Percentiles rank a stretch among this genome's conserved stretches.
Conservation (phyloP, 768 basidiomycete species). For the Ephemerocybe angulata region DNA sequence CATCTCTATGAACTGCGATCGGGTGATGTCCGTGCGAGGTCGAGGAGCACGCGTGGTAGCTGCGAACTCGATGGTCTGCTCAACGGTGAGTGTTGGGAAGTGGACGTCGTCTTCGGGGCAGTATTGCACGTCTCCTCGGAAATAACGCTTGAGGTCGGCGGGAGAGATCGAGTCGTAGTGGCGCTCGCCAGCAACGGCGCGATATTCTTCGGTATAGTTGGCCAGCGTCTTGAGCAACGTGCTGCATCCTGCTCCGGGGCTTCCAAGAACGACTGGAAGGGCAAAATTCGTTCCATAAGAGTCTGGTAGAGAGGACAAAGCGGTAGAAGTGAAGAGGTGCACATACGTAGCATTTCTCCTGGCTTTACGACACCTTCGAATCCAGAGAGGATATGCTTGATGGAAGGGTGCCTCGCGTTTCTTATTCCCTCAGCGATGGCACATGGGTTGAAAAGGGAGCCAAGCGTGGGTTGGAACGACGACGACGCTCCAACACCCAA, state of each 20-base stretch:
- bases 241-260: slow-evolving; percentile 81
- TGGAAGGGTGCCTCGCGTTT: slow-evolving; percentile 53
- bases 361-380: slow-evolving; percentile 65
- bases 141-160: slow-evolving; percentile 56
- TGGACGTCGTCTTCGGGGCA: slow-evolving; percentile 85
- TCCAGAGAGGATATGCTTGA: slow-evolving; percentile 58
- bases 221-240: slow-evolving; percentile 80
- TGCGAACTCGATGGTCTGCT: slow-evolving; percentile 71
- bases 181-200: slow-evolving; percentile 65
- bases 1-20: slow-evolving; percentile 39
- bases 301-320: slow-evolving; percentile 25
- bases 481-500: slow-evolving; percentile 53
- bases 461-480: slow-evolving; percentile 54
- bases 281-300: neutral
- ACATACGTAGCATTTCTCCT: slow-evolving; percentile 77
- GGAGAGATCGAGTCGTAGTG: slow-evolving; percentile 75
- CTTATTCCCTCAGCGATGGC: slow-evolving; percentile 42
- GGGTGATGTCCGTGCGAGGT: slow-evolving; percentile 40
- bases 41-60: slow-evolving; percentile 65
- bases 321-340: slow-evolving; percentile 14
- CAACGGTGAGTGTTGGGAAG: slow-evolving; percentile 79
- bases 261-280: slow-evolving; percentile 71
- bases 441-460: slow-evolving; percentile 56
- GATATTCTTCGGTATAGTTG: slow-evolving; percentile 68
- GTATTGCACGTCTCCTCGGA: slow-evolving; percentile 78